Evolutionary conservation across 2,329 filamentous ascomycete genomes (phyloP).

Genomic region (Aspergillus sp.): DNA sequence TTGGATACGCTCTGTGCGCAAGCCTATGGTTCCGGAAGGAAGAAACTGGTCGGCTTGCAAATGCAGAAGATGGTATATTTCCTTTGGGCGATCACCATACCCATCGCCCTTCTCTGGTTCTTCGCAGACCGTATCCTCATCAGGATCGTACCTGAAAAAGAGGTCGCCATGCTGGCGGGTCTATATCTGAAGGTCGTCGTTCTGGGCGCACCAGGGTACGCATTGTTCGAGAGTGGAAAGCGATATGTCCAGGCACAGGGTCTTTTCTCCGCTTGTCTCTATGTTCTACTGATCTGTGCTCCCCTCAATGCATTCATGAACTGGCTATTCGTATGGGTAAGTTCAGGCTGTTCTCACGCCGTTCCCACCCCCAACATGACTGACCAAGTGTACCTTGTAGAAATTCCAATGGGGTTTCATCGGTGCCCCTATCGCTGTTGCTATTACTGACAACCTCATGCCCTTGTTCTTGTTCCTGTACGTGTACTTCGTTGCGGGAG

Average conservation of each 20-base stretch:
- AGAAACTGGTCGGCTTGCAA: slow-evolving; percentile 81
- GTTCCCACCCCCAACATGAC: neutral
- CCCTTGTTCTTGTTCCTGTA: slow-evolving; percentile 71
- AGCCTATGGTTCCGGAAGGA: slow-evolving; percentile 88
- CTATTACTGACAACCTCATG: slow-evolving; percentile 71
- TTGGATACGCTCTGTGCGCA: slow-evolving; percentile 92
- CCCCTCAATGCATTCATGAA: slow-evolving; percentile 79
- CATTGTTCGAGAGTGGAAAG: slow-evolving; percentile 74
- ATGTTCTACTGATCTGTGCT: slow-evolving; percentile 77
- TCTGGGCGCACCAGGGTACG: slow-evolving; percentile 70
- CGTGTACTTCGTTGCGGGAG: slow-evolving; percentile 67
- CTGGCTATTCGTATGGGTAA: slow-evolving; percentile 74
- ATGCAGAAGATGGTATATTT: slow-evolving; percentile 79
- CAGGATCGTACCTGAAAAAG: slow-evolving; percentile 66
- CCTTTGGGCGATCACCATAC: slow-evolving; percentile 67
- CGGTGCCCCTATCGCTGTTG: slow-evolving; percentile 75
- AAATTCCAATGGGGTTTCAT: slow-evolving; percentile 66
- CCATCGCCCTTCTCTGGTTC: slow-evolving; percentile 70
- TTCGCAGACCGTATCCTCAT: slow-evolving; percentile 64
- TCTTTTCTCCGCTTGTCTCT: slow-evolving; percentile 77
- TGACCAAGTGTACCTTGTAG: slow-evolving; percentile 15
- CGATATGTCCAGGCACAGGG: slow-evolving; percentile 87
- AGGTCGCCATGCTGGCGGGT: slow-evolving; percentile 69
- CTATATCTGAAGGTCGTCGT: slow-evolving; percentile 70
- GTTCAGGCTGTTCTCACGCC: slow-evolving; percentile 9